Evolutionary conservation across 768 basidiomycete species (phyloP), one percentile per base, ranked within the genome.

Genomic region (Naganishia randhawae): DNA sequence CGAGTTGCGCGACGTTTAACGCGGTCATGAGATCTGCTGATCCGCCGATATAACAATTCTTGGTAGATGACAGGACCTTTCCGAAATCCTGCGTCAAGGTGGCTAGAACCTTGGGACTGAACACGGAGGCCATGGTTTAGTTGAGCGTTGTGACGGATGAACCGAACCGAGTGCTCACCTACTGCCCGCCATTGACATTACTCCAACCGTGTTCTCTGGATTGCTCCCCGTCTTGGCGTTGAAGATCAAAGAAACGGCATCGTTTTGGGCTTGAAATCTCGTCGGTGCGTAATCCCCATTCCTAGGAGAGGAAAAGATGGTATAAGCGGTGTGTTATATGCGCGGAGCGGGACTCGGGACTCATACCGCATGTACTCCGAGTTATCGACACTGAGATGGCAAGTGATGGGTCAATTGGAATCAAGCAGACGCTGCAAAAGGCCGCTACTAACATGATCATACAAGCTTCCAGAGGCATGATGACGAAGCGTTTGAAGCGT

Each of bases 151-250:
- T 33, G 48, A 16, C n/a, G 37, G 45, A 3, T 48, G 31, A 16
- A 62, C 45, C 6, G 25, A 29, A 61, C 13, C 31, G 14, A 31
- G 17, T 17, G n/a, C 55, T 31, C 35, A 95, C 95, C 89, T 88
- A 81, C 96, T 96, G 66, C 92, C 90, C 16, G 92, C 95, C 92
- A 95, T 95, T 32, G 92, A 91, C 94, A 99, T 96, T 48, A 97
- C 82, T 5, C 96, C 96, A 48, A 97, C 94, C 13, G 92, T 92
- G 81, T 90, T 97, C 82, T 99, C 96, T 19, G 95, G 92, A 82
- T 99, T 98, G 29, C 92, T 89, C 78, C 91, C 89, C 73, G 89
- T 89, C 85, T 99, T 99, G 63, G 91, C 87, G 78, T 89, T 88
- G 80, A 96, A 93, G 74, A 97, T 84, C 66, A 88, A 86, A 66